These are phyloP conservation scores for Uronychia binucleata DNA, from an alignment of 73 alveolate species.

Conservation along the genomic window DNA sequence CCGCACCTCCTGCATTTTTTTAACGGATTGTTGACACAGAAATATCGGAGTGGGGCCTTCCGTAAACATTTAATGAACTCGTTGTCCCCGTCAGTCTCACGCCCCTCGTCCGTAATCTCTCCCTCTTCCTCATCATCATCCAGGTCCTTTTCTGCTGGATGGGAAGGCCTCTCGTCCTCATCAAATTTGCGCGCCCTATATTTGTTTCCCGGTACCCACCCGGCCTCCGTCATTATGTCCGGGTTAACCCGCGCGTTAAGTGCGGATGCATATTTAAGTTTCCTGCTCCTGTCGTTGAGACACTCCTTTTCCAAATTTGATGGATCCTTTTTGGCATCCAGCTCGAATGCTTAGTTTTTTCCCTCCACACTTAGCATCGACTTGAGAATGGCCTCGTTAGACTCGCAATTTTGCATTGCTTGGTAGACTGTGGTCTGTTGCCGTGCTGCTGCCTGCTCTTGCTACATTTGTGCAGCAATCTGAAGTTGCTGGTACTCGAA, in stretches of 20 bases:
- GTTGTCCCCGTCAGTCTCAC: background rate
- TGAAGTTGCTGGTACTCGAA: background rate
- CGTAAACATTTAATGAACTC: background rate
- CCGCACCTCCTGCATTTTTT: background rate
- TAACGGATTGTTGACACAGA: background rate
- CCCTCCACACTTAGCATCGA: background rate
- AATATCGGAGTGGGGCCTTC: background rate
- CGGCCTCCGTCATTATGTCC: background rate
- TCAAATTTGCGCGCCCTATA: background rate
- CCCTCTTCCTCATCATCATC: background rate
- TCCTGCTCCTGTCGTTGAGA: background rate
- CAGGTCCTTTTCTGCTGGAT: background rate
- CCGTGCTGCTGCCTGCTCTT: background rate
- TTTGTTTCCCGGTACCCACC: background rate
- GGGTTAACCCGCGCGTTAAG: background rate
- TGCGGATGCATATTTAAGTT: background rate
- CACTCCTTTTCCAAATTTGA: background rate
- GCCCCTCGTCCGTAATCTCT: background rate
- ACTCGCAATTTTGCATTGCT: background rate
- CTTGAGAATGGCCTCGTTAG: background rate
- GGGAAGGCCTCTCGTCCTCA: background rate
- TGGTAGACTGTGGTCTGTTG: no score
- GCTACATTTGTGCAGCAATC: background rate
- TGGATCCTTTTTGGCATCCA: background rate
- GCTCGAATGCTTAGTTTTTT: background rate